These are phyloP conservation scores for Arxiozyma telluris DNA, from an alignment of 1,139 yeast genomes.

Conservation along the genomic window DNA sequence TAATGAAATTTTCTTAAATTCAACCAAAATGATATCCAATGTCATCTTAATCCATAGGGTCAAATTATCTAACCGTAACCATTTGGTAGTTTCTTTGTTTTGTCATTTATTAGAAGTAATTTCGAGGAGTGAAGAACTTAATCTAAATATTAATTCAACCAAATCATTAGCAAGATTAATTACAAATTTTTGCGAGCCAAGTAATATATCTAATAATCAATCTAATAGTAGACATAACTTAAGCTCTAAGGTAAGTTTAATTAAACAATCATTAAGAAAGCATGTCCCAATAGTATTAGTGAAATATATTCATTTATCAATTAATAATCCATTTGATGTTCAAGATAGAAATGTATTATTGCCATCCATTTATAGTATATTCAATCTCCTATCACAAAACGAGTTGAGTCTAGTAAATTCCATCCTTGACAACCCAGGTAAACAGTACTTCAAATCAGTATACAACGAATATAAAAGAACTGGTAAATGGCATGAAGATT, in stretches of 20 bases:
- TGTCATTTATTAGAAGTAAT: conserved; percentile 42
- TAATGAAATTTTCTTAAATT: conserved; percentile 31
- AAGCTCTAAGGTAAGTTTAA: conserved; percentile 47
- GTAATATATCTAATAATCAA: conserved; percentile 18
- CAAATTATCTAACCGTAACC: conserved; percentile 65
- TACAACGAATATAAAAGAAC: conserved; percentile 65
- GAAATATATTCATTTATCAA: conserved; percentile 44
- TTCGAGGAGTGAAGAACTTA: conserved; percentile 25
- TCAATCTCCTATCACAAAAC: conserved; percentile 58
- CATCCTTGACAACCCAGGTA: conserved; percentile 63
- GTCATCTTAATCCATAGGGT: conserved; percentile 60
- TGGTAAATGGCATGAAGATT: conserved; percentile 76
- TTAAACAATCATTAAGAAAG: conserved; percentile 53
- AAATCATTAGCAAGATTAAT: conserved; percentile 49
- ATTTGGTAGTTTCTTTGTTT: conserved; percentile 45
- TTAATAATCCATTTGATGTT: conserved; percentile 42
- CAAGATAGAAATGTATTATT: conserved; percentile 43
- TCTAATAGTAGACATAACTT: conserved; percentile 32
- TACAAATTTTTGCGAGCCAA: conserved; percentile 67
- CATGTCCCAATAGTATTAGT: conserved; percentile 55
- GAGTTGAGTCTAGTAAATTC: conserved; percentile 61
- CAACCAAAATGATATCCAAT: conserved; percentile 43
- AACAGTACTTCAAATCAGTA: conserved; percentile 55
- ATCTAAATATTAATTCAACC: conserved; percentile 30
- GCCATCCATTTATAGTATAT: conserved; percentile 51